Evolutionary conservation across 306 rosid genomes (phyloP).

Genomic region (Fagus crenata): DNA sequence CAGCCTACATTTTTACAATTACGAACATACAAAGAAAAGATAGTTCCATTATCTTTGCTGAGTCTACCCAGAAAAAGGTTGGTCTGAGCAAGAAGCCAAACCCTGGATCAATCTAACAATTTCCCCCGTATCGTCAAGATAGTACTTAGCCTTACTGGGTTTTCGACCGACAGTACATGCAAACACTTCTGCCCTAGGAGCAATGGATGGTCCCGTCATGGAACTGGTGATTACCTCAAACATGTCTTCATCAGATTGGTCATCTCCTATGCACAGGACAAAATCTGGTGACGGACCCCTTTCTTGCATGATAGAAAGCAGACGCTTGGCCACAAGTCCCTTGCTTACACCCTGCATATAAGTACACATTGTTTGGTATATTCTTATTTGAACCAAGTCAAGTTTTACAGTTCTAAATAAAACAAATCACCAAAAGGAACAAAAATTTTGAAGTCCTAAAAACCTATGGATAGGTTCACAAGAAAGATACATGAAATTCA

Average conservation of each 20-base stretch:
- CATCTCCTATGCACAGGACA: constrained; percentile 72
- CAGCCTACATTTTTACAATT: constrained; percentile 29
- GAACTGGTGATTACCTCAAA: constrained; percentile 63
- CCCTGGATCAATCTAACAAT: constrained; percentile 73
- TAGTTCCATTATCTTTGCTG: constrained; percentile 18
- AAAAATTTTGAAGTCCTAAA: background rate
- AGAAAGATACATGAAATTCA: background rate
- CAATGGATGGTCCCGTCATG: constrained; percentile 49
- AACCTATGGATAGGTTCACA: background rate
- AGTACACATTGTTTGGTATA: background rate
- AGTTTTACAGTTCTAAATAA: background rate
- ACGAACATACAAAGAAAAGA: constrained; percentile 24
- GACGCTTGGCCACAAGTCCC: constrained; percentile 64
- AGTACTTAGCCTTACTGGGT: constrained; percentile 72
- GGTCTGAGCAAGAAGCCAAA: constrained; percentile 67
- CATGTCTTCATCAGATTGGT: constrained; percentile 81
- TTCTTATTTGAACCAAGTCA: background rate
- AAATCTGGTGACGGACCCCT: constrained; percentile 56
- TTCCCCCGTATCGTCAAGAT: constrained; percentile 66
- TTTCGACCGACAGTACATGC: constrained; percentile 65
- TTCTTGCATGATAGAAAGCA: constrained; percentile 59
- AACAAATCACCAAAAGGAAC: background rate
- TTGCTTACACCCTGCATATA: constrained; percentile 63
- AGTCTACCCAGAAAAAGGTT: constrained; percentile 28
- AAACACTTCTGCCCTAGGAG: constrained; percentile 59